A percentile compares a stretch with the other conserved stretches of the same genome.
Evolutionary conservation across 2,329 filamentous ascomycete species (phyloP).

Genomic region (Pezicula carpinea): DNA sequence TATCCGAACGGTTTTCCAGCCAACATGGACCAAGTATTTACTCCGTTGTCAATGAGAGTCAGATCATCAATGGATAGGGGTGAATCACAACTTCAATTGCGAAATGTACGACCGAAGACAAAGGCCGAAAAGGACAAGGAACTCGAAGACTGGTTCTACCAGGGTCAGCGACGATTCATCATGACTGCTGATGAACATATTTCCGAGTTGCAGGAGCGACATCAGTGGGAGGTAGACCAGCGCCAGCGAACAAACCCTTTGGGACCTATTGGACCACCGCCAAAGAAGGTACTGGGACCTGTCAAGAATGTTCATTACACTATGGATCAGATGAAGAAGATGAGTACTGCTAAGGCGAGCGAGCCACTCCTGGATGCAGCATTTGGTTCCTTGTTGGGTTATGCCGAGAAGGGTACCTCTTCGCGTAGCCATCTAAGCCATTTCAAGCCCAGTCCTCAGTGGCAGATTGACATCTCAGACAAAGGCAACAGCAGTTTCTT

Average conservation of each 20-base stretch:
- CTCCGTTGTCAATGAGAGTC: slow-evolving; percentile 12
- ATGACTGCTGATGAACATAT: slow-evolving; percentile 22
- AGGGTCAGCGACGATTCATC: slow-evolving; percentile 21
- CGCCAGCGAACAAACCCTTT: slow-evolving; percentile 9
- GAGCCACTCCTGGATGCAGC: slow-evolving; percentile 20
- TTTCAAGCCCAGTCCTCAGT: slow-evolving; percentile 16
- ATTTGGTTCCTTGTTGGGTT: slow-evolving; percentile 22
- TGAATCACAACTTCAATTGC: slow-evolving; percentile 1
- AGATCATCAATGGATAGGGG: slow-evolving; percentile 9
- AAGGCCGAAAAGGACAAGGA: slow-evolving; percentile 8
- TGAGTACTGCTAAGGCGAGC: slow-evolving; percentile 15
- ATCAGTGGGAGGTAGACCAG: slow-evolving; percentile 11
- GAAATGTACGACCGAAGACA: slow-evolving; percentile 3
- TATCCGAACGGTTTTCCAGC: slow-evolving; percentile 24
- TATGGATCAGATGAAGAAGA: slow-evolving; percentile 19
- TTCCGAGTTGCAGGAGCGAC: slow-evolving; percentile 12
- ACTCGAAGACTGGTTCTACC: slow-evolving; percentile 24
- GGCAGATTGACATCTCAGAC: slow-evolving; percentile 20
- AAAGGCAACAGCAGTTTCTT: slow-evolving; percentile 24
- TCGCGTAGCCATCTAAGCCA: slow-evolving; percentile 15
- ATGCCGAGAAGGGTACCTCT: slow-evolving; percentile 14
- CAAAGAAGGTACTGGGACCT: slow-evolving; percentile 2
- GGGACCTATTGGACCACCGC: not conserved
- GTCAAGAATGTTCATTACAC: slow-evolving; percentile 12
- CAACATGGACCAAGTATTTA: slow-evolving; percentile 17